Evolutionary conservation across 2,329 filamentous ascomycete genomes (phyloP).

Genomic region (Ophiostoma populinum): DNA sequence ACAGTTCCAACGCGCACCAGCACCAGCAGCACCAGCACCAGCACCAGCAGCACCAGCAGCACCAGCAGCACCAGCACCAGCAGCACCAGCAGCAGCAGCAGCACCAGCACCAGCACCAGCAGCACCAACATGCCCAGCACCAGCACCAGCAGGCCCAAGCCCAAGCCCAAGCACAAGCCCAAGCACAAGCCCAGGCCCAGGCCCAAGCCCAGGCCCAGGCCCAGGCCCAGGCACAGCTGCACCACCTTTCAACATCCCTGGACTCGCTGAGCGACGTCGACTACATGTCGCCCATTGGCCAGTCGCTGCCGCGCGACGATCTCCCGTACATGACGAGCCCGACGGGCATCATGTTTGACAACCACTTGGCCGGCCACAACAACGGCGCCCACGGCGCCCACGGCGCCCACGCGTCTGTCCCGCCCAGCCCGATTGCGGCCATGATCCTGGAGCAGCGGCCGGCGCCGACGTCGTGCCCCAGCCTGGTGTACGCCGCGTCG

Average conservation of each 20-base stretch:
- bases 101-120: constrained; percentile 17
- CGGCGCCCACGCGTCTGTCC: constrained; percentile 26
- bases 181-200: too few species aligned
- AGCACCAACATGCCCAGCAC: too few species aligned
- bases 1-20: background rate
- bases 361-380: constrained; percentile 18
- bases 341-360: constrained; percentile 35
- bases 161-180: too few species aligned
- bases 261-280: constrained; percentile 46
- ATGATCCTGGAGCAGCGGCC: constrained; percentile 38
- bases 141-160: too few species aligned
- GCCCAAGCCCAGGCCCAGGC: constrained; percentile 20
- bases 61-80: constrained; percentile 1
- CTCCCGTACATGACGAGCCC: constrained; percentile 38
- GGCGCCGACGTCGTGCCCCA: constrained; percentile 42
- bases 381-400: too few species aligned
- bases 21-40: constrained; percentile 3
- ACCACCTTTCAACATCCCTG: constrained; percentile 35
- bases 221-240: too few species aligned
- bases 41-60: constrained; percentile 3
- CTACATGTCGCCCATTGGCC: constrained; percentile 39
- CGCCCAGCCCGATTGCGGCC: constrained; percentile 36
- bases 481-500: constrained; percentile 41
- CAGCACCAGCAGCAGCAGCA: constrained; percentile 4
- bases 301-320: constrained; percentile 36